phyloP scores from a whole-genome alignment of 305 asterid genomes.

The Rubia peregrina region DNA sequence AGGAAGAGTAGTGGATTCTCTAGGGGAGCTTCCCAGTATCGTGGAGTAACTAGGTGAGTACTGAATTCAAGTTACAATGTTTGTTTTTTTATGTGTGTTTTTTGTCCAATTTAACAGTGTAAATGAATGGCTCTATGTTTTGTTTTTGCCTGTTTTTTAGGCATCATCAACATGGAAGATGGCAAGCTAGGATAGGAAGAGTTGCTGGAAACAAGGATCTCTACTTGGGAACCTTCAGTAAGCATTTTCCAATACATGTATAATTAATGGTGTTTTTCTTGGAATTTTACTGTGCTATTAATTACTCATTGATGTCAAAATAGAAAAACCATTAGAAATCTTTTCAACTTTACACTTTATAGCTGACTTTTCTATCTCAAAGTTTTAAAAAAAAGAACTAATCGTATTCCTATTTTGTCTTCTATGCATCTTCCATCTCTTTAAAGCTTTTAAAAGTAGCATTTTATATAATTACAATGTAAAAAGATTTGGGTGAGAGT shows the following conservation, averaged over 20 bases:
- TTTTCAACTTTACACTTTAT: background rate
- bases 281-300: background rate
- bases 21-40: slow-evolving; percentile 89
- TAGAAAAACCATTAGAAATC: background rate
- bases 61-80: background rate
- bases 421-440: background rate
- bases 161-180: slow-evolving; percentile 94
- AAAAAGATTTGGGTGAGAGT: no score
- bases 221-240: slow-evolving; percentile 82
- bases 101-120: background rate
- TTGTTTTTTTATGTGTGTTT: background rate
- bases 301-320: background rate
- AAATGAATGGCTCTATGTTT: background rate
- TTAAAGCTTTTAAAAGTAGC: no score
- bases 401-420: background rate
- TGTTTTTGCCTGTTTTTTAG: slow-evolving; percentile 20
- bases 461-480: no score
- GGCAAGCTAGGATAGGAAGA: slow-evolving; percentile 92
- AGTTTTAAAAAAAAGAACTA: no score
- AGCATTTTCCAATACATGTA: slow-evolving; percentile 11
- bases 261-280: background rate
- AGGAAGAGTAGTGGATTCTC: slow-evolving; percentile 92
- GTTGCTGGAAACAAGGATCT: slow-evolving; percentile 92
- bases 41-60: slow-evolving; percentile 79
- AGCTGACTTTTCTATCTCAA: background rate